Percentiles rank a stretch among this genome's conserved stretches.
phyloP scores from a whole-genome alignment of 164 flowering plant genomes.

The Pachysandra terminalis region DNA sequence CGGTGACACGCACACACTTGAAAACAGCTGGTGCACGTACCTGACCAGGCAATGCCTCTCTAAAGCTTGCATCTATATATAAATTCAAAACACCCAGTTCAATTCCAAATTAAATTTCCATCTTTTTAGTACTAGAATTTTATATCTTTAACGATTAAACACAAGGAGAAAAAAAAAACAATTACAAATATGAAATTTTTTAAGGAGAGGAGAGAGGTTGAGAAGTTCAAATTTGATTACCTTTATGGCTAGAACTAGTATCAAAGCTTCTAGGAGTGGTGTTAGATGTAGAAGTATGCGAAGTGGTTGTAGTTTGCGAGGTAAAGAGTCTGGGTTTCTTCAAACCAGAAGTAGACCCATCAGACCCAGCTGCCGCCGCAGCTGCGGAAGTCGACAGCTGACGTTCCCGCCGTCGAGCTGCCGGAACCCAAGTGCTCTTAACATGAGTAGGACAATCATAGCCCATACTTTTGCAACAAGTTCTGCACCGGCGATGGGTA shows the following conservation, averaged over 20 bases:
- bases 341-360: slow-evolving; percentile 59
- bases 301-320: slow-evolving; percentile 61
- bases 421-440: slow-evolving; percentile 98
- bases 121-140: background rate
- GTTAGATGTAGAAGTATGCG: slow-evolving; percentile 89
- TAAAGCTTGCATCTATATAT: slow-evolving; percentile 70
- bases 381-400: slow-evolving; percentile 49
- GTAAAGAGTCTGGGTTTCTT: slow-evolving; percentile 75
- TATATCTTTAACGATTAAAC: no score
- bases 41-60: slow-evolving; percentile 72
- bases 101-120: background rate
- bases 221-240: slow-evolving; percentile 21
- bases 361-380: slow-evolving; percentile 33
- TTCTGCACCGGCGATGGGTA: slow-evolving; percentile 74
- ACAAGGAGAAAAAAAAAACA: background rate
- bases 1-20: slow-evolving; percentile 86
- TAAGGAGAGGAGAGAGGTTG: background rate
- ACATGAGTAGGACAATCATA: slow-evolving; percentile 86
- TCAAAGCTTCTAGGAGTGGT: slow-evolving; percentile 89
- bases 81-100: slow-evolving; percentile 2
- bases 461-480: slow-evolving; percentile 95
- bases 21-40: slow-evolving; percentile 83
- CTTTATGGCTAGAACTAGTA: slow-evolving; percentile 80
- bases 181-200: background rate
- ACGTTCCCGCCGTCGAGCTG: slow-evolving; percentile 74